A percentile compares a stretch with the other conserved stretches of the same genome.
Evolutionary conservation across 768 basidiomycete genomes (phyloP).

Genomic region (Xerocomus spinulosus): DNA sequence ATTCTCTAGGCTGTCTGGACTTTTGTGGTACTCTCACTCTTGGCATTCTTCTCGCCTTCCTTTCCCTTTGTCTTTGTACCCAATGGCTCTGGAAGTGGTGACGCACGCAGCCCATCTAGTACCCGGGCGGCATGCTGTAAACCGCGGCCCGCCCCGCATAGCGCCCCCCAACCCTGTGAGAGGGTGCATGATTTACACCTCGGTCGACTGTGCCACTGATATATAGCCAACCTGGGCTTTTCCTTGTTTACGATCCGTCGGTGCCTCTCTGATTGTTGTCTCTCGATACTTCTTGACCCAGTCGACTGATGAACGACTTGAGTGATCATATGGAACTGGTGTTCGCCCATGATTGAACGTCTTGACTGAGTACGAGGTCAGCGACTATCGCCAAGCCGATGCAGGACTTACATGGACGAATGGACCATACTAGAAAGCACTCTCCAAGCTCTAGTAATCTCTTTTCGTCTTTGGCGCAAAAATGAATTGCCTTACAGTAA

Average conservation of each 20-base stretch:
- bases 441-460: not conserved
- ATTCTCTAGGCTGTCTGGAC: constrained; percentile 24
- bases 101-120: constrained; percentile 66
- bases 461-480: no score
- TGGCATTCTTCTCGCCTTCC: constrained; percentile 22
- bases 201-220: no score
- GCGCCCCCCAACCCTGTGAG: constrained; percentile 61
- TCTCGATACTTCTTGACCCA: not conserved
- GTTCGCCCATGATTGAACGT: not conserved
- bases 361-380: not conserved
- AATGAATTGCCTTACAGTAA: no score
- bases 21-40: constrained; percentile 33
- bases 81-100: constrained; percentile 41
- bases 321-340: not conserved
- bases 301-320: not conserved
- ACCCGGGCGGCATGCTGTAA: constrained; percentile 89
- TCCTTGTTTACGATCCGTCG: not conserved
- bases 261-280: no score
- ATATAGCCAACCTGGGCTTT: not conserved
- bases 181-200: not conserved
- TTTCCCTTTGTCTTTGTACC: constrained; percentile 10
- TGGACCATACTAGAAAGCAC: not conserved
- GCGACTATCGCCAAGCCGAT: not conserved
- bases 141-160: constrained; percentile 96
- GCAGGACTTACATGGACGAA: not conserved